Percentiles rank a stretch among this genome's conserved stretches.
These are phyloP conservation scores for Xylariaceae sp. DNA, from an alignment of 2,329 filamentous ascomycete species.

Conservation along the genomic window DNA sequence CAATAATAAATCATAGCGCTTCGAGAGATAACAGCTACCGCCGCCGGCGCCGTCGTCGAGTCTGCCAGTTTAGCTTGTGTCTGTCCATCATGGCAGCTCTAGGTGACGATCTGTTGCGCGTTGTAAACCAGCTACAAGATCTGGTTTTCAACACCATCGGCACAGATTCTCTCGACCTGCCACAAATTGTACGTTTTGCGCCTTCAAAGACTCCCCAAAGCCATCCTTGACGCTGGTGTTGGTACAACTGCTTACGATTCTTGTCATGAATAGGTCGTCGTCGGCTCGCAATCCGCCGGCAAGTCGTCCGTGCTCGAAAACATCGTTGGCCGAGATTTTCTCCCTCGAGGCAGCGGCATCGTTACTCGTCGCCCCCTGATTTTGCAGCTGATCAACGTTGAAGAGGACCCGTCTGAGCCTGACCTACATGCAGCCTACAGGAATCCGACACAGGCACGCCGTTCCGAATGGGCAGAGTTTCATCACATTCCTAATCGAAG, in stretches of 20 bases:
- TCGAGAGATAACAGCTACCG: slow-evolving; percentile 4
- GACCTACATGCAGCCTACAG: slow-evolving; percentile 74
- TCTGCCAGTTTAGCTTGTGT: not conserved
- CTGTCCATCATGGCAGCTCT: slow-evolving; percentile 77
- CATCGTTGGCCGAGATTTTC: slow-evolving; percentile 95
- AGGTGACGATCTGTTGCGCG: slow-evolving; percentile 91
- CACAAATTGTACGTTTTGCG: slow-evolving; percentile 80
- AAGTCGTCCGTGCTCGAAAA: slow-evolving; percentile 99
- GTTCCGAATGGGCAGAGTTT: slow-evolving; percentile 88
- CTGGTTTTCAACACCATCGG: slow-evolving; percentile 99
- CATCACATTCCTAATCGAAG: slow-evolving; percentile 88
- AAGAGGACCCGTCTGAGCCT: slow-evolving; percentile 69
- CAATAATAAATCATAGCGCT: not conserved
- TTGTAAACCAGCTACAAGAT: slow-evolving; percentile 98
- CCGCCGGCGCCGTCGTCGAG: slow-evolving; percentile 5
- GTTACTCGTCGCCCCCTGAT: slow-evolving; percentile 93
- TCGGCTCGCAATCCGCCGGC: slow-evolving; percentile 96
- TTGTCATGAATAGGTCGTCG: slow-evolving; percentile 72
- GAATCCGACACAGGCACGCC: slow-evolving; percentile 69
- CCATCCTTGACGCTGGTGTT: slow-evolving; percentile 6
- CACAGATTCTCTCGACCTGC: slow-evolving; percentile 95
- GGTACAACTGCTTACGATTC: slow-evolving; percentile 15
- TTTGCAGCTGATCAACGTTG: slow-evolving; percentile 96
- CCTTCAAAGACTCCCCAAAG: slow-evolving; percentile 19
- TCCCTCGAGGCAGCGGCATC: slow-evolving; percentile 94